These are phyloP conservation scores for Trichoderma polysporum DNA, from an alignment of 2,329 filamentous ascomycete species.

Conservation along the genomic window DNA sequence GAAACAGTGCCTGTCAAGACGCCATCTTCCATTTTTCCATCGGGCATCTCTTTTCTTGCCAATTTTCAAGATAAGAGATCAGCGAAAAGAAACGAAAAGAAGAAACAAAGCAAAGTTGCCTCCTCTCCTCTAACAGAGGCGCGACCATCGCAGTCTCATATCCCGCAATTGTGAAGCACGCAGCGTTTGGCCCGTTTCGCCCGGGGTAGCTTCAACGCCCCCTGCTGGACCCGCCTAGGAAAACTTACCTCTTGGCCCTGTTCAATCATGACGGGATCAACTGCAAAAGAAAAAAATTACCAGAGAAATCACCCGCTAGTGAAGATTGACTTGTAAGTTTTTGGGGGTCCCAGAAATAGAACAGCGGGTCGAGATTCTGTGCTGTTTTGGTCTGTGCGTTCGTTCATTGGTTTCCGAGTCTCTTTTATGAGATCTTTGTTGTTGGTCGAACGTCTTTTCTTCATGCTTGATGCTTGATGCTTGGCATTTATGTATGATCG, in stretches of 20 bases:
- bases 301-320: neutral
- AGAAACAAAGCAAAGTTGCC: too few relatives aligned
- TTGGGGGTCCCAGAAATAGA: slow-evolving; percentile 9
- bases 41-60: too few relatives aligned
- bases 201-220: neutral
- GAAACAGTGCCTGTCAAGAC: neutral
- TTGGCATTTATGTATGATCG: neutral
- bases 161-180: slow-evolving; percentile 14
- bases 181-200: slow-evolving; percentile 17
- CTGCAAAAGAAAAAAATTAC: neutral
- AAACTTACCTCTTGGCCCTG: neutral
- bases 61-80: neutral
- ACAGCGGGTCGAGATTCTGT: neutral
- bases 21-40: too few relatives aligned
- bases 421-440: slow-evolving; percentile 3
- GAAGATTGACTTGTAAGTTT: neutral
- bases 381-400: neutral
- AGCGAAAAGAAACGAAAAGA: neutral
- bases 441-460: neutral
- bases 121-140: slow-evolving; percentile 2
- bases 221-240: neutral
- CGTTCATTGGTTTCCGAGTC: slow-evolving; percentile 2
- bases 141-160: slow-evolving; percentile 19
- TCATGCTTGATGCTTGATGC: neutral
- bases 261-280: neutral